Evolutionary conservation across 2,329 filamentous ascomycete species (phyloP).

Genomic region (Apiospora malaysiana): DNA sequence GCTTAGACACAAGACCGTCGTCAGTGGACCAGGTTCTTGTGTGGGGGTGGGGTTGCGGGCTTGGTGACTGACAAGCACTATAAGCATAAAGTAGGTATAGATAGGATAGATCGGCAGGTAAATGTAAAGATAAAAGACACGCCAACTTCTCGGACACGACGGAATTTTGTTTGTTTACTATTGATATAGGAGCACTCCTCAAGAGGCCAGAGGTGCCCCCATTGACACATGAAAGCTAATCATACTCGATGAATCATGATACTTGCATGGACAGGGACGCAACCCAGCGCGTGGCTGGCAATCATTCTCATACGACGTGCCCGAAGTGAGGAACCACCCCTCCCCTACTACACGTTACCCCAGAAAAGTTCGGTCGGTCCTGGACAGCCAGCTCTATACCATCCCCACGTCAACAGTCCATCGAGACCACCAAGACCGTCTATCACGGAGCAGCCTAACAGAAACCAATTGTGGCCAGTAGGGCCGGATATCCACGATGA

Average conservation of each 20-base stretch:
- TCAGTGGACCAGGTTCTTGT: no score
- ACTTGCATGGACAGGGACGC: not conserved
- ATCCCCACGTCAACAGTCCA: not conserved
- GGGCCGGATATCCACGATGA: slow-evolving; percentile 17
- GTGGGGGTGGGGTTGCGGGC: no score
- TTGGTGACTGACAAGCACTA: no score
- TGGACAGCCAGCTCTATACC: not conserved
- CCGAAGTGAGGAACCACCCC: not conserved
- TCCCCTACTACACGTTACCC: not conserved
- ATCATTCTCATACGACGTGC: not conserved
- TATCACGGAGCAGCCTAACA: slow-evolving; percentile 9
- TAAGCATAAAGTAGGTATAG: no score
- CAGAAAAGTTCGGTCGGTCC: not conserved
- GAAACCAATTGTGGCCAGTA: slow-evolving; percentile 16
- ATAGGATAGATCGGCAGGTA: no score
- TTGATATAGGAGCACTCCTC: slow-evolving; percentile 32
- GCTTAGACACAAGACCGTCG: no score
- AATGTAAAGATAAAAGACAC: not conserved
- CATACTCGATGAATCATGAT: not conserved
- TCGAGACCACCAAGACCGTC: not conserved
- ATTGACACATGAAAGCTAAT: not conserved
- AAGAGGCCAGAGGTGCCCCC: not conserved
- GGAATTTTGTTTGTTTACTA: not conserved
- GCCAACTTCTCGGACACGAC: not conserved
- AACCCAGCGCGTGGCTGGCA: not conserved